Evolutionary conservation across 768 basidiomycete species (phyloP), one percentile per base, ranked within the genome.

Genomic region (Suillus tomentosus): DNA sequence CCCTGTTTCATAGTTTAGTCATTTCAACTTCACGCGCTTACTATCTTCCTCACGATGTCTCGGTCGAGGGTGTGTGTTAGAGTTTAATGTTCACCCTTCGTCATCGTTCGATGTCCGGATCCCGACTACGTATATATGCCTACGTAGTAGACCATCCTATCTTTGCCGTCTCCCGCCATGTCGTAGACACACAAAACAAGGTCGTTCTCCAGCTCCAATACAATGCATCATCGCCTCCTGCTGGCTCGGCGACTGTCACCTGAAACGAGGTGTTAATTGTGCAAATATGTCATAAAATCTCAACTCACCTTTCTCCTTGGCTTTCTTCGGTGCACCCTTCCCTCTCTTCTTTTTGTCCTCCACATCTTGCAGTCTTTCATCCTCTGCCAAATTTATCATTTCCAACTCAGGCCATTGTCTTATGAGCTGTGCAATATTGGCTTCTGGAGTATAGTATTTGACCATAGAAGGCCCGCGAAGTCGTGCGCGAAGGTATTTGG

Each of bases 401-500:
- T 87, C 83, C 51, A 89, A 68, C 62, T 82, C 84, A 24, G 86
- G 85, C 73, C 84, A 83, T 64, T 81, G 67, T 42, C 80, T 79
- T 3, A 80, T 81, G 11, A 88, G 76, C 58, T 80, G 70, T 39
- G 85, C 74, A 59, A 94, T 78, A 65, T 85, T 81, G 64, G 91
- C 69, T n/a, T 79, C 75, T 24, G 78, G 73, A 0, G 91, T 91
- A 77, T 96, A 95, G 79, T 98, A 98, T 5, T 84, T 79, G 67
- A 90, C 73, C 89, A 97, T 92, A 34, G 93, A 84, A 0, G 94
- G 94, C 0, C 96, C 96, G 0, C 89, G 86, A 42, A 98, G 85
- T 19, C 90, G 83, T 15, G 85, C 82, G 22, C 90, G 87, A 54
- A 98, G 87, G 79, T 96, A 95, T 79, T 98, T 98, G 34, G 94